Conservation (phyloP, 1,284 basidiomycete genomes). For the Boletellus deceptivus region DNA sequence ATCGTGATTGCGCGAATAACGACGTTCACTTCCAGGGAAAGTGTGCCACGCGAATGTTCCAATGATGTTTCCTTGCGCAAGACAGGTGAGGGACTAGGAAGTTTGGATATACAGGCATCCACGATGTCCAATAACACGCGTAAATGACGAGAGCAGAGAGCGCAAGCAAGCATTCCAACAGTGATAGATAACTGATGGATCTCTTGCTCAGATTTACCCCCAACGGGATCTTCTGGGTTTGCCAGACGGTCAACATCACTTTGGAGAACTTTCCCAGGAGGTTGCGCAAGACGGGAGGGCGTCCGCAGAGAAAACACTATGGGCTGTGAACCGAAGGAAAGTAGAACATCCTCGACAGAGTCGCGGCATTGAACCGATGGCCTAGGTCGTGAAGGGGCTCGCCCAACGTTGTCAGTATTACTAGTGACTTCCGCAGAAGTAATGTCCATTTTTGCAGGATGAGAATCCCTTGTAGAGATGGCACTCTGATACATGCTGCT, state of each 20-base stretch:
- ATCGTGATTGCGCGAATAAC: conserved; percentile 50
- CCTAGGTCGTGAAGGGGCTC: conserved; percentile 5
- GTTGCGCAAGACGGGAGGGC: conserved; percentile 26
- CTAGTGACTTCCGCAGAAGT: neutral
- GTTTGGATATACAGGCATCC: conserved; percentile 37
- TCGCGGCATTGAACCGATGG: conserved; percentile 12
- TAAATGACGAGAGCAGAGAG: conserved; percentile 54
- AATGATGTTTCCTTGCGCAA: conserved; percentile 6
- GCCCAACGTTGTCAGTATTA: neutral
- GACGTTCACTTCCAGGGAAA: conserved; percentile 36
- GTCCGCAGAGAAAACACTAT: conserved; percentile 55
- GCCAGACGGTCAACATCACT: neutral
- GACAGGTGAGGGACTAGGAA: conserved; percentile 16
- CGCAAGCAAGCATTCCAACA: conserved; percentile 51
- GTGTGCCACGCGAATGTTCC: conserved; percentile 10
- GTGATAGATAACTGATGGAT: conserved; percentile 38
- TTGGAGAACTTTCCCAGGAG: conserved; percentile 5
- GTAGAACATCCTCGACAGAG: conserved; percentile 43
- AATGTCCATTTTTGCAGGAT: neutral
- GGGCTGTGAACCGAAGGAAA: conserved; percentile 59
- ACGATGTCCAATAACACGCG: conserved; percentile 44
- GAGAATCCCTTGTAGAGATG: conserved; percentile 43
- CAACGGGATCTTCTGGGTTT: conserved; percentile 5
- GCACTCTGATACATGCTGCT: conserved; percentile 76
- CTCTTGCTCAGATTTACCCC: conserved; percentile 15